These are phyloP conservation scores for Pholiota microspora DNA, from an alignment of 768 basidiomycete genomes.

Conservation along the genomic window DNA sequence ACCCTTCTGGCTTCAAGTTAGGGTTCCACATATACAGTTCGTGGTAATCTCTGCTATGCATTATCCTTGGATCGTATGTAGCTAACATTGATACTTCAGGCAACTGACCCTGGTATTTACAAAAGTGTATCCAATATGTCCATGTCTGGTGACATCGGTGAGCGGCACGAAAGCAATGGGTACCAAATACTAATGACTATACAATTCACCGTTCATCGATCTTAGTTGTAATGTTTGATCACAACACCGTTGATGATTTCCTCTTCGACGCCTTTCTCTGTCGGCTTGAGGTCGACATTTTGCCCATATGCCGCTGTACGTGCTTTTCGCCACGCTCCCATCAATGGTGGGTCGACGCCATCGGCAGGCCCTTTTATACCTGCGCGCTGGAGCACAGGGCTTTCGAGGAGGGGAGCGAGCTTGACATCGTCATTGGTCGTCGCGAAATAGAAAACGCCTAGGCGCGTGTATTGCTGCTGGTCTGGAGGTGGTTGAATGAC, in stretches of 20 bases:
- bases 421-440: conserved; percentile 48
- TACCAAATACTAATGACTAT: no score
- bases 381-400: conserved; percentile 44
- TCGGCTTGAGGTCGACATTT: conserved; percentile 38
- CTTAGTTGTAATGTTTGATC: conserved; percentile 57
- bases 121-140: no score
- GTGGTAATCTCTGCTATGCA: conserved; percentile 7
- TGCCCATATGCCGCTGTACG: conserved; percentile 53
- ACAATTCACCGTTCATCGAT: no score
- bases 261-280: conserved; percentile 46
- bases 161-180: no score
- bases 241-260: conserved; percentile 53
- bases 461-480: conserved; percentile 45
- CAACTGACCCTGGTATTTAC: conserved; percentile 33
- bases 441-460: conserved; percentile 59
- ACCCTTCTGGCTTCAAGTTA: conserved; percentile 34
- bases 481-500: conserved; percentile 59
- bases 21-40: conserved; percentile 34
- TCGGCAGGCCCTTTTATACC: conserved; percentile 38
- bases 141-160: no score
- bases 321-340: conserved; percentile 50
- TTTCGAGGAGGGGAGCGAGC: conserved; percentile 42
- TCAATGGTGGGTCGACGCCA: conserved; percentile 44
- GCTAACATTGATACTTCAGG: conserved; percentile 20
- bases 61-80: no score